Conservation (phyloP, 192 early-diverging fungal species). For the Paraglomus brasilianum region DNA sequence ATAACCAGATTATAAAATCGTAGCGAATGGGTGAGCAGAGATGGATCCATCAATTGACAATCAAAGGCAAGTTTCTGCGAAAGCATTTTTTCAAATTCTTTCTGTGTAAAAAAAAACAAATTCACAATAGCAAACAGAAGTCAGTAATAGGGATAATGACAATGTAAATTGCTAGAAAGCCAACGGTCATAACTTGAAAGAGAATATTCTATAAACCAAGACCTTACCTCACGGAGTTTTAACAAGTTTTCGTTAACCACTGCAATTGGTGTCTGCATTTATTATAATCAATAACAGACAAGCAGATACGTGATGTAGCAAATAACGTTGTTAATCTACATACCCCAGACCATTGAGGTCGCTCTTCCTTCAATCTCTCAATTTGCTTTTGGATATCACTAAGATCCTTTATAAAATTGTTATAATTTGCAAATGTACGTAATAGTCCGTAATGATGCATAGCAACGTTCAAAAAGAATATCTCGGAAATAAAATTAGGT, state of each 20-base stretch:
- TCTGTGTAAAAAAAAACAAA: constrained; percentile 33
- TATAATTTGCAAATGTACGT: constrained; percentile 66
- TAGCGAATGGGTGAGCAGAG: constrained; percentile 60
- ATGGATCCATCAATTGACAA: constrained; percentile 72
- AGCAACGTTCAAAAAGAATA: constrained; percentile 79
- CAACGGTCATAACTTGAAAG: too few relatives aligned
- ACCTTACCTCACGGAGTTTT: constrained; percentile 34
- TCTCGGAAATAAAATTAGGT: constrained; percentile 86
- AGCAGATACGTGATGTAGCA: too few relatives aligned
- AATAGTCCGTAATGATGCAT: constrained; percentile 81
- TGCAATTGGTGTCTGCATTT: constrained; percentile 24
- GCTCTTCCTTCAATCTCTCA: constrained; percentile 57
- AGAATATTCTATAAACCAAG: not conserved
- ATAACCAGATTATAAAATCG: constrained; percentile 90
- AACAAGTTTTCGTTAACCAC: constrained; percentile 45
- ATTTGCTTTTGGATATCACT: constrained; percentile 70
- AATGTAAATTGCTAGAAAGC: too few relatives aligned
- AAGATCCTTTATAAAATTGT: constrained; percentile 63
- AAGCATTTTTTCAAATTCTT: constrained; percentile 68
- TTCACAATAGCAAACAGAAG: not conserved
- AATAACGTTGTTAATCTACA: constrained; percentile 29
- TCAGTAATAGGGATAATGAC: not conserved
- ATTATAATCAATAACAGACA: too few relatives aligned
- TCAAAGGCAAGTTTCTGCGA: constrained; percentile 70
- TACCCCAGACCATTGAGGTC: constrained; percentile 39